A percentile compares a stretch with the other conserved stretches of the same genome.
Conservation (phyloP, 805 yeast species). For the Zygotorulaspora danielsina region DNA sequence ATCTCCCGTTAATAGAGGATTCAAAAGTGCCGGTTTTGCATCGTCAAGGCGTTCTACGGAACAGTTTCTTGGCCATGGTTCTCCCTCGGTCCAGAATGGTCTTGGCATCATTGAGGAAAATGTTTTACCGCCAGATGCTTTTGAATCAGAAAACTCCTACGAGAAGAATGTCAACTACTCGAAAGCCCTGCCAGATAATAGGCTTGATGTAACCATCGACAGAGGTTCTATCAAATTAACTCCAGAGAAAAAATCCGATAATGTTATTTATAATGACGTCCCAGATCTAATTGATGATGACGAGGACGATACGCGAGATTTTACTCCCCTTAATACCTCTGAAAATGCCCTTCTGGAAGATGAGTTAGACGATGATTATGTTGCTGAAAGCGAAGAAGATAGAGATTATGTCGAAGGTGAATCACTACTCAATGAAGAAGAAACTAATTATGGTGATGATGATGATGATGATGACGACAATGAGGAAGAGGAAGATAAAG, state of each 20-base stretch:
- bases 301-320: conserved; percentile 46
- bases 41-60: neutral
- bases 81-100: neutral
- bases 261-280: conserved; percentile 46
- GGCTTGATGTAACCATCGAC: conserved; percentile 9
- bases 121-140: conserved; percentile 1
- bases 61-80: neutral
- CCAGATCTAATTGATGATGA: conserved; percentile 82
- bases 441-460: conserved; percentile 14
- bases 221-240: conserved; percentile 18
- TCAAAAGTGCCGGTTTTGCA: neutral
- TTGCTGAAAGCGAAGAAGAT: conserved; percentile 29
- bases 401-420: conserved; percentile 34
- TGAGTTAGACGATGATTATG: conserved; percentile 23
- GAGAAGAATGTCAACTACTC: neutral
- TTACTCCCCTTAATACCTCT: conserved; percentile 33
- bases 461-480: conserved; percentile 15
- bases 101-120: conserved; percentile 5
- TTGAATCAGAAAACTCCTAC: neutral
- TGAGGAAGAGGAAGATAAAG: conserved; percentile 14
- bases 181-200: neutral
- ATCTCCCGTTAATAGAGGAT: neutral
- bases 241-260: conserved; percentile 15
- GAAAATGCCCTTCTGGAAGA: conserved; percentile 33
- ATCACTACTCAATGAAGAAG: conserved; percentile 15